phyloP scores from a whole-genome alignment of 2,329 filamentous ascomycete species.

The Cercospora berteroae region DNA sequence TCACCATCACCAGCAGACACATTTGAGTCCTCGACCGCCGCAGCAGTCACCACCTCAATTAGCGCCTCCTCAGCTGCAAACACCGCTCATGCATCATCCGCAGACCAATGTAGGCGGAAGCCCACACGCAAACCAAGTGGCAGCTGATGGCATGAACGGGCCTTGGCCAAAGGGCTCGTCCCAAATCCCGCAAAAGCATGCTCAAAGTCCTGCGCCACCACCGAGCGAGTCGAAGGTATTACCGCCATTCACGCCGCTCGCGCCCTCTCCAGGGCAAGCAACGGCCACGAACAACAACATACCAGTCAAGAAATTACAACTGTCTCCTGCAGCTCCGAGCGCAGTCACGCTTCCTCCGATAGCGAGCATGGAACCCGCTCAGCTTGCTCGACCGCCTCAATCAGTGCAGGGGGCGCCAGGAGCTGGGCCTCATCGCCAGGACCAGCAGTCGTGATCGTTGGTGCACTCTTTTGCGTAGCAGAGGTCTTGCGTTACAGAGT shows the following conservation, averaged over 20 bases:
- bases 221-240: slow-evolving; percentile 26
- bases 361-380: not conserved
- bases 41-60: slow-evolving; percentile 4
- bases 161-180: slow-evolving; percentile 35
- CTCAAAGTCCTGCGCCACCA: slow-evolving; percentile 20
- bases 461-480: not conserved
- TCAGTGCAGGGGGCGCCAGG: not conserved
- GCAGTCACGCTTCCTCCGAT: slow-evolving; percentile 4
- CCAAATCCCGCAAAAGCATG: slow-evolving; percentile 36
- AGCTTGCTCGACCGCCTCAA: not conserved
- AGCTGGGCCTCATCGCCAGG: not conserved
- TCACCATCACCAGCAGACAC: not conserved
- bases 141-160: slow-evolving; percentile 37
- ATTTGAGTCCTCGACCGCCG: slow-evolving; percentile 5
- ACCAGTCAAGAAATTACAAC: slow-evolving; percentile 34
- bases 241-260: slow-evolving; percentile 29
- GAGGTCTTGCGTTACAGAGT: not conserved
- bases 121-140: slow-evolving; percentile 27
- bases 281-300: slow-evolving; percentile 27
- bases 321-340: not conserved
- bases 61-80: slow-evolving; percentile 8
- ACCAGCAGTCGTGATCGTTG: not conserved
- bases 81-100: slow-evolving; percentile 23
- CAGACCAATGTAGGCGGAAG: slow-evolving; percentile 12
- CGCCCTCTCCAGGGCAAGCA: slow-evolving; percentile 31